phyloP scores from a whole-genome alignment of 208 protist species.

The Leptomonas pyrrhocoris region DNA sequence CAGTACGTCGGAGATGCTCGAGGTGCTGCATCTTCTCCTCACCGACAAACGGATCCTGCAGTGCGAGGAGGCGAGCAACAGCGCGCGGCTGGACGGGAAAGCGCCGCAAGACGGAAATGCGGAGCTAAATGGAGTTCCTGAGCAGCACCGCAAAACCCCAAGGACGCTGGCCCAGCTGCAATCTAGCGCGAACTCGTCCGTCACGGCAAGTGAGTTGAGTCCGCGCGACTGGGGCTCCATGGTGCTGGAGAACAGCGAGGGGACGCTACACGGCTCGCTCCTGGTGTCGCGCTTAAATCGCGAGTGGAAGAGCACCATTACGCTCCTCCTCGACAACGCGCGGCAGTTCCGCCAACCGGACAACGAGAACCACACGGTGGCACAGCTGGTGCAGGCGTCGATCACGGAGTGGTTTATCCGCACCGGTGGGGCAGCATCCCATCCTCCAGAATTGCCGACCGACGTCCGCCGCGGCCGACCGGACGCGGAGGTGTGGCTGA shows the following conservation, averaged over 20 bases:
- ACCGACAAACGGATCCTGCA: slow-evolving; percentile 12
- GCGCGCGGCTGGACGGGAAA: neutral
- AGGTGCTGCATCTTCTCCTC: slow-evolving; percentile 14
- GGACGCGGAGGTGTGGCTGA: slow-evolving; percentile 14
- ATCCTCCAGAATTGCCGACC: neutral
- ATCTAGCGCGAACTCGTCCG: slow-evolving; percentile 14
- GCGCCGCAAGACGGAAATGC: slow-evolving; percentile 1
- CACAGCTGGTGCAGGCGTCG: slow-evolving; percentile 8
- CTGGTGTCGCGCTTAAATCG: slow-evolving; percentile 4
- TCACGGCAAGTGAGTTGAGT: slow-evolving; percentile 28
- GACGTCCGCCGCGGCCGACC: neutral
- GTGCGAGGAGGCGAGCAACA: slow-evolving; percentile 4
- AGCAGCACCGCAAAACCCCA: slow-evolving; percentile 1
- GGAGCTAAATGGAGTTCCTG: neutral
- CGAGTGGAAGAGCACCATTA: slow-evolving; percentile 23
- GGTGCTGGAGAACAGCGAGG: slow-evolving; percentile 1
- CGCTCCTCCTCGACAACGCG: slow-evolving; percentile 28
- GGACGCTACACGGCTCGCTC: neutral
- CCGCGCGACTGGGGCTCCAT: slow-evolving; percentile 17
- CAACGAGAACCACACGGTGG: slow-evolving; percentile 13
- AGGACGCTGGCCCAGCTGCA: slow-evolving; percentile 5
- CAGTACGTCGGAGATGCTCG: slow-evolving; percentile 21
- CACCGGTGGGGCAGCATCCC: neutral
- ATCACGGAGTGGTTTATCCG: slow-evolving; percentile 19
- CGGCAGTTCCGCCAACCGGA: slow-evolving; percentile 15